Evolutionary conservation across 257 asterid species (phyloP), one percentile per base, ranked within the genome.

Genomic region (Eucommia ulmoides): DNA sequence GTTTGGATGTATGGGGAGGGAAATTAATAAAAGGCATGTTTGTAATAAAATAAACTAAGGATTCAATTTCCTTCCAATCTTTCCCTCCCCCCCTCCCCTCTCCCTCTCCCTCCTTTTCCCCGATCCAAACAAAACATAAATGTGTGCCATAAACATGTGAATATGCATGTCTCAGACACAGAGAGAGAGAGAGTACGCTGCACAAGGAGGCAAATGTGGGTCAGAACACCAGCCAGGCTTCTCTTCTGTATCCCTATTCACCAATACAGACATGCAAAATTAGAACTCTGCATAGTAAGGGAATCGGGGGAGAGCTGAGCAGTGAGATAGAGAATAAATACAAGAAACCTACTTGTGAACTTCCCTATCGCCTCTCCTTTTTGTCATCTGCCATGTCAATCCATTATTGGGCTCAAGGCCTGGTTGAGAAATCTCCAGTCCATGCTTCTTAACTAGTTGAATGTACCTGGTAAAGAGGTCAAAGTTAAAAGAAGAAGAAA

Each of bases 221-320:
- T 86, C 93, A 17, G 94, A 79, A 76, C 99, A 91, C 99, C 99
- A 91, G 57, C 99, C 99, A 47, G 99, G 97, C 80, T 83, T 91
- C 80, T 87, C 99, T 61, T 86, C 83, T 5, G 38, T 29, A 29
- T 5, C 38, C 38, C 38, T 29, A 12, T 29, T 29, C n/a, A n/a
- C n/a, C n/a, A n/a, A n/a, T n/a, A n/a, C n/a, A n/a, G n/a, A n/a
- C n/a, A n/a, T n/a, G n/a, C n/a, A n/a, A n/a, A n/a, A n/a, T n/a
- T n/a, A n/a, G n/a, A n/a, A n/a, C n/a, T n/a, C n/a, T n/a, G n/a
- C n/a, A n/a, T n/a, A n/a, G n/a, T n/a, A n/a, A n/a, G n/a, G n/a
- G n/a, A n/a, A n/a, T n/a, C n/a, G n/a, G n/a, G n/a, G n/a, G n/a
- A n/a, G n/a, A n/a, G n/a, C n/a, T n/a, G n/a, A n/a, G n/a, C n/a